Conservation (phyloP, 2,329 filamentous ascomycete species). For the Fusarium pseudoanthophilum region DNA sequence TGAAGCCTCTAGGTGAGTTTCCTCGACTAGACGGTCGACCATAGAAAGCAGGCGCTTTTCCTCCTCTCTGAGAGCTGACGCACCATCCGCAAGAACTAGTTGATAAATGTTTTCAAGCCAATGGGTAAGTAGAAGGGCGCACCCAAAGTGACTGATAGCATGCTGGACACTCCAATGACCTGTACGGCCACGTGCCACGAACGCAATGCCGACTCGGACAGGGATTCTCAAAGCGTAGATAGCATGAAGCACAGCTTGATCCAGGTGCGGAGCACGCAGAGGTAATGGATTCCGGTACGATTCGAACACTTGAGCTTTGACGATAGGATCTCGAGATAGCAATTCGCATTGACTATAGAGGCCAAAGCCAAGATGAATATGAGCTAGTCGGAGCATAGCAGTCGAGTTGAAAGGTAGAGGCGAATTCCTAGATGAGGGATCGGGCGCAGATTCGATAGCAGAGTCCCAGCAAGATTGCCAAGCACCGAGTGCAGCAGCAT, state of each 20-base stretch:
- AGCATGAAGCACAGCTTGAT: slow-evolving; percentile 21
- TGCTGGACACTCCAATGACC: slow-evolving; percentile 30
- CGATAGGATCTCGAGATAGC: background rate
- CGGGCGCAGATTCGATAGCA: background rate
- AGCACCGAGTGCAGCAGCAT: background rate
- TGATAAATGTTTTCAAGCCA: slow-evolving; percentile 16
- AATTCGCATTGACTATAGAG: background rate
- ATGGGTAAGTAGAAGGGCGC: slow-evolving; percentile 18
- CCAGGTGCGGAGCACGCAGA: slow-evolving; percentile 15
- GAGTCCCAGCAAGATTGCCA: slow-evolving; percentile 6
- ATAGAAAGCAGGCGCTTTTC: background rate
- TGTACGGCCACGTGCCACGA: slow-evolving; percentile 22
- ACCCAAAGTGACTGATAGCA: slow-evolving; percentile 23
- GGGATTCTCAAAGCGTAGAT: slow-evolving; percentile 27
- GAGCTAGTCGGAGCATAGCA: background rate
- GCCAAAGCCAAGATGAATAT: background rate
- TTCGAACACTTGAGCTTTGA: background rate
- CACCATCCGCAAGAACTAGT: background rate
- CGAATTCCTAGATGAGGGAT: background rate
- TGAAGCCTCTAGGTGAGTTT: background rate
- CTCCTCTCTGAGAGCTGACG: background rate
- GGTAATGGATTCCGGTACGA: slow-evolving; percentile 1
- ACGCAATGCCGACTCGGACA: slow-evolving; percentile 23
- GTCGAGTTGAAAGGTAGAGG: background rate
- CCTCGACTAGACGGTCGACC: background rate